These are phyloP conservation scores for Purpureocillium lavendulum DNA, from an alignment of 2,329 filamentous ascomycete species.

Conservation along the genomic window DNA sequence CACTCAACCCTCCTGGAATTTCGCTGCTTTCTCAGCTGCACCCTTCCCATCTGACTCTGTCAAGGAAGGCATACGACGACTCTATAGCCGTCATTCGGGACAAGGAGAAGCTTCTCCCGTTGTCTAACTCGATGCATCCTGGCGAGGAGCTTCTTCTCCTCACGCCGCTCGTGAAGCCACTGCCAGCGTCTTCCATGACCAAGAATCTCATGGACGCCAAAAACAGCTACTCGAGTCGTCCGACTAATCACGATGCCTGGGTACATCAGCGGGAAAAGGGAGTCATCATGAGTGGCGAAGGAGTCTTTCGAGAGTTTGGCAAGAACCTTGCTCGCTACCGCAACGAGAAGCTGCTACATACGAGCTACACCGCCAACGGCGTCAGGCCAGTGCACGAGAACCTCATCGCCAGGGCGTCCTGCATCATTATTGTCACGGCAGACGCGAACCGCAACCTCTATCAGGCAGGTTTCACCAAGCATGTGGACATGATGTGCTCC, in stretches of 20 bases:
- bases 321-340: constrained; percentile 78
- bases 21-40: constrained; percentile 72
- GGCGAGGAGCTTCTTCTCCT: constrained; percentile 85
- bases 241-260: constrained; percentile 45
- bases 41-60: constrained; percentile 71
- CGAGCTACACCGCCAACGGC: constrained; percentile 90
- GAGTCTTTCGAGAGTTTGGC: constrained; percentile 84
- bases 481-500: constrained; percentile 91
- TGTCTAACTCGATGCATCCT: constrained; percentile 71
- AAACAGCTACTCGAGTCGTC: constrained; percentile 23
- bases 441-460: constrained; percentile 93
- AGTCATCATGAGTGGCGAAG: constrained; percentile 80
- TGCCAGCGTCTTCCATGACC: constrained; percentile 82
- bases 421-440: constrained; percentile 84
- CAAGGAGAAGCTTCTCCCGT: constrained; percentile 73
- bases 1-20: constrained; percentile 78
- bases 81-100: constrained; percentile 92
- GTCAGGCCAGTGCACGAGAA: constrained; percentile 90
- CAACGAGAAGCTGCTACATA: constrained; percentile 81
- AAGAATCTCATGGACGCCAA: constrained; percentile 55
- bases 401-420: constrained; percentile 78
- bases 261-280: constrained; percentile 47
- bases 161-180: constrained; percentile 81
- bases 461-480: constrained; percentile 90
- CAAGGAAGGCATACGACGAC: constrained; percentile 78